Evolutionary conservation across 2,329 filamentous ascomycete species (phyloP), one percentile per base, ranked within the genome.

Genomic region (Nothopassalora personata): DNA sequence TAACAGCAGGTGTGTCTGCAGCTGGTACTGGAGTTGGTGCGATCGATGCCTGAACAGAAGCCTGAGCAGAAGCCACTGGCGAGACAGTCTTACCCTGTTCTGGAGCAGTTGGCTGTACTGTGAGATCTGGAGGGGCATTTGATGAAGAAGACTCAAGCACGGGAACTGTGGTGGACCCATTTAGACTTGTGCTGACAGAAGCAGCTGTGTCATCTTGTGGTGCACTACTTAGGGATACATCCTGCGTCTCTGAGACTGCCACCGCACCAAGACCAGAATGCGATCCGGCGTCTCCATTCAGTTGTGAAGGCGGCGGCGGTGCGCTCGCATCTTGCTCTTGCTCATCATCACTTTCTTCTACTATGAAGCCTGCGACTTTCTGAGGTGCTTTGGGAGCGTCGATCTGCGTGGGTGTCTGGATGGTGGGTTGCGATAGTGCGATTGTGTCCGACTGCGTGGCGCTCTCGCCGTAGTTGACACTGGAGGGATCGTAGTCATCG

Each of bases 341-440:
- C 69, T 84, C 81, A 70, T 82, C 80, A 68, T 82, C 80, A 72
- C 84, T 82, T 72, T 84, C 83, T 74, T 86, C 83, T 71, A 83
- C 79, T 74, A 84, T 80, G 77, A 86, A 85, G 66, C 83, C 83
- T 72, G 82, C 61, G 46, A 67, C 61, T 54, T 63, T 65, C 15
- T 66, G 59, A 45, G 59, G 73, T 68, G 59, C 72, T 67, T 62
- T 66, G 60, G 57, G 66, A 60, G 57, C 58, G 70, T 76, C 81
- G 66, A 70, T 73, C 60, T 66, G 74, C 58, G 72, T 76, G 62
- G 74, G 76, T 9, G 31, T 34, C 31, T 34, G 31, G 7, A 34
- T 34, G 31, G 31, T 57, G 36, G 61, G 60, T 46, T 60, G 28
- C 33, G 63, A 54, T 50, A 60, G 19, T 27, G 53, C 27, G 43